phyloP scores from a whole-genome alignment of 768 basidiomycete genomes.

The Podaxis sp. region DNA sequence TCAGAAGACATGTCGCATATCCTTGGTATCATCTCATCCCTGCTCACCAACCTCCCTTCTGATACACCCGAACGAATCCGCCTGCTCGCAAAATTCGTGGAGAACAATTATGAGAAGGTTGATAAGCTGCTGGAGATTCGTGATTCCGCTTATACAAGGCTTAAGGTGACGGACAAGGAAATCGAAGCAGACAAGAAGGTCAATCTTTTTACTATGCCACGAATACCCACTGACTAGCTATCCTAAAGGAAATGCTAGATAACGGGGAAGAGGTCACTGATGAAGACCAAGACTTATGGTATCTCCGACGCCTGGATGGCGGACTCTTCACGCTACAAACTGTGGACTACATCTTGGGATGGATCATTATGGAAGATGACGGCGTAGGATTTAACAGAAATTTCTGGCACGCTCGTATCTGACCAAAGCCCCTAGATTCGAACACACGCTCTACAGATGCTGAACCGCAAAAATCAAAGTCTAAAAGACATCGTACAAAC shows the following conservation, averaged over 20 bases:
- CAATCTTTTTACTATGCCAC: slow-evolving; percentile 13
- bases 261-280: slow-evolving; percentile 56
- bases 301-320: slow-evolving; percentile 83
- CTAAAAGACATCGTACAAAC: slow-evolving; percentile 72
- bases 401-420: background rate
- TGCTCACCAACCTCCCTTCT: slow-evolving; percentile 84
- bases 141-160: slow-evolving; percentile 61
- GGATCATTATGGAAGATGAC: slow-evolving; percentile 98
- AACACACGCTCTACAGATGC: slow-evolving; percentile 71
- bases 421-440: slow-evolving; percentile 57
- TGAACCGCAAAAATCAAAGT: slow-evolving; percentile 70
- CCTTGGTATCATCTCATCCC: slow-evolving; percentile 83
- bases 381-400: slow-evolving; percentile 60
- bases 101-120: slow-evolving; percentile 88
- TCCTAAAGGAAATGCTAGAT: slow-evolving; percentile 48
- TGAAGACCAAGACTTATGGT: slow-evolving; percentile 76
- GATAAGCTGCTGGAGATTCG: slow-evolving; percentile 91
- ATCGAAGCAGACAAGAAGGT: slow-evolving; percentile 73
- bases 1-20: slow-evolving; percentile 87
- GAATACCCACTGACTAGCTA: background rate
- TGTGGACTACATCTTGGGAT: slow-evolving; percentile 91
- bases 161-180: slow-evolving; percentile 62
- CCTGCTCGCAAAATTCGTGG: slow-evolving; percentile 91
- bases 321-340: slow-evolving; percentile 90
- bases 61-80: slow-evolving; percentile 81